Conservation (phyloP, 805 yeast species). For the Pichia paraexigua region DNA sequence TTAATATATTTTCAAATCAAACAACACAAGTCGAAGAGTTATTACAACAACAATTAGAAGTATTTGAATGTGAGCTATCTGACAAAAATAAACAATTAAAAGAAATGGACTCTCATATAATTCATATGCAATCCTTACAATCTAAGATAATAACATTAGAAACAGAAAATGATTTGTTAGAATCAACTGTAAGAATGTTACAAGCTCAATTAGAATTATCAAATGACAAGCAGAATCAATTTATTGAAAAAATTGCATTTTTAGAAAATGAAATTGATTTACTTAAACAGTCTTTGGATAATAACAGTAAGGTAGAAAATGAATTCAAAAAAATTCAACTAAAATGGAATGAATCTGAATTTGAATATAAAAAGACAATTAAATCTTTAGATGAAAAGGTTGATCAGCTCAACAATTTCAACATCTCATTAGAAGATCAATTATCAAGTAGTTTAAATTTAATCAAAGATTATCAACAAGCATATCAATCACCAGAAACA, state of each 20-base stretch:
- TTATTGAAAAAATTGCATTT: conserved; percentile 19
- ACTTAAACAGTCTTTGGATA: background rate
- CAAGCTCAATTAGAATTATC: conserved; percentile 6
- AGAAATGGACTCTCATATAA: background rate
- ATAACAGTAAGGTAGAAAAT: background rate
- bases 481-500: background rate
- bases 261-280: conserved; percentile 17
- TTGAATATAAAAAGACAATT: background rate
- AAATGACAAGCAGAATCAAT: conserved; percentile 13
- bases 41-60: conserved; percentile 2
- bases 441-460: background rate
- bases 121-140: background rate
- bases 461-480: background rate
- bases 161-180: conserved; percentile 20
- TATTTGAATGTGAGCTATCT: conserved; percentile 11
- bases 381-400: background rate
- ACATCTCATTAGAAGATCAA: background rate
- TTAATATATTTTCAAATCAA: conserved; percentile 1
- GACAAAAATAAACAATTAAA: background rate
- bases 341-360: background rate
- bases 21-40: conserved; percentile 6
- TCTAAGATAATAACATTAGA: conserved; percentile 16
- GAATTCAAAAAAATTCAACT: background rate
- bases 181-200: conserved; percentile 16
- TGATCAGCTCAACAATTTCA: background rate